A percentile compares a stretch with the other conserved stretches of the same genome.
Conservation (phyloP, 805 yeast genomes). For the Candida orba region DNA sequence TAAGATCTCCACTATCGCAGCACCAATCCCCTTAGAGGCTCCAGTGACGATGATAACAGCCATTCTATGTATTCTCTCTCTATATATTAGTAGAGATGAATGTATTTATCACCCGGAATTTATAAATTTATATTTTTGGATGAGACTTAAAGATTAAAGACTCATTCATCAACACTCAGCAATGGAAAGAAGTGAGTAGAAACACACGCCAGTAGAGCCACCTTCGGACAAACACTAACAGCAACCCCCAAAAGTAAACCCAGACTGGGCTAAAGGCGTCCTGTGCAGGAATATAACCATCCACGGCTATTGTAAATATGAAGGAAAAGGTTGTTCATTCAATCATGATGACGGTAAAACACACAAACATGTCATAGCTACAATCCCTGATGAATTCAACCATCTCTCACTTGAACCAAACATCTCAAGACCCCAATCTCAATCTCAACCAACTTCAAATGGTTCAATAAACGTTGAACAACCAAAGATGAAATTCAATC, state of each 20-base stretch:
- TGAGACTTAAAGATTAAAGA: too few relatives aligned
- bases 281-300: slow-evolving; percentile 80
- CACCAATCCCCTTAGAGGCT: slow-evolving; percentile 59
- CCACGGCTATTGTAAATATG: slow-evolving; percentile 84
- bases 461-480: neutral
- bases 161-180: too few relatives aligned
- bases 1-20: slow-evolving; percentile 56
- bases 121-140: too few relatives aligned
- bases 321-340: slow-evolving; percentile 81
- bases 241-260: slow-evolving; percentile 6
- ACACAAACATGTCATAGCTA: slow-evolving; percentile 6
- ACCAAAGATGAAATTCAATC: slow-evolving; percentile 41
- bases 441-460: neutral
- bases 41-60: slow-evolving; percentile 44
- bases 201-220: too few relatives aligned
- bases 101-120: too few relatives aligned
- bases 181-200: slow-evolving; percentile 8
- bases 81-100: neutral
- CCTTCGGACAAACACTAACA: too few relatives aligned
- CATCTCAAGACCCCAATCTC: neutral
- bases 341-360: slow-evolving; percentile 45
- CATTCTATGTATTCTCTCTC: slow-evolving; percentile 16
- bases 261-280: slow-evolving; percentile 58
- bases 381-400: neutral
- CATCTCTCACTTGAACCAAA: neutral